Percentiles rank a stretch among this genome's conserved stretches.
Conservation (phyloP, 331 rosid genomes). For the Quercus tomentella region DNA sequence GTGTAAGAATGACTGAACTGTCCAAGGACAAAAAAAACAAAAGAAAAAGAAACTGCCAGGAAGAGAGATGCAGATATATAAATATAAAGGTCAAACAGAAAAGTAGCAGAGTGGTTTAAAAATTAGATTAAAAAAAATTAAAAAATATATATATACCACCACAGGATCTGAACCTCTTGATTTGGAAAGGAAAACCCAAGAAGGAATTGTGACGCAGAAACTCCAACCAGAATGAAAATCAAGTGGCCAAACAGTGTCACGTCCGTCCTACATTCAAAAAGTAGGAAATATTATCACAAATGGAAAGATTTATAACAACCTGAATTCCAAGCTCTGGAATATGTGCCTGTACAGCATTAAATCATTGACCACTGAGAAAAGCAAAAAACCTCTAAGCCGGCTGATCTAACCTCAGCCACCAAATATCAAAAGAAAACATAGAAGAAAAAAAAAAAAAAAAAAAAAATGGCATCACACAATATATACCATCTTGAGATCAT, state of each 20-base stretch:
- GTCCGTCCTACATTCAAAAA: slow-evolving; percentile 49
- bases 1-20: no score
- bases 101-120: not conserved
- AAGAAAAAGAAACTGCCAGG: not conserved
- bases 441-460: not conserved
- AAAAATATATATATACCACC: slow-evolving; percentile 34
- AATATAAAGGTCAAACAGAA: not conserved
- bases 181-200: slow-evolving; percentile 59
- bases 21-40: no score
- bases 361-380: not conserved
- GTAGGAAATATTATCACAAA: not conserved
- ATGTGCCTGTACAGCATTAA: not conserved
- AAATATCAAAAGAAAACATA: not conserved
- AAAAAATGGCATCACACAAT: not conserved
- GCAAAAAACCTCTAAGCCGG: not conserved
- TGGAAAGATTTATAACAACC: not conserved
- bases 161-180: slow-evolving; percentile 59
- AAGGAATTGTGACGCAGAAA: slow-evolving; percentile 71
- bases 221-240: slow-evolving; percentile 71
- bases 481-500: not conserved
- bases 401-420: not conserved
- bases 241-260: slow-evolving; percentile 67
- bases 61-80: not conserved
- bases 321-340: not conserved
- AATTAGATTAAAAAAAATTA: not conserved